Evolutionary conservation across 805 yeast genomes (phyloP).

Genomic region (Grigorovia humatica): DNA sequence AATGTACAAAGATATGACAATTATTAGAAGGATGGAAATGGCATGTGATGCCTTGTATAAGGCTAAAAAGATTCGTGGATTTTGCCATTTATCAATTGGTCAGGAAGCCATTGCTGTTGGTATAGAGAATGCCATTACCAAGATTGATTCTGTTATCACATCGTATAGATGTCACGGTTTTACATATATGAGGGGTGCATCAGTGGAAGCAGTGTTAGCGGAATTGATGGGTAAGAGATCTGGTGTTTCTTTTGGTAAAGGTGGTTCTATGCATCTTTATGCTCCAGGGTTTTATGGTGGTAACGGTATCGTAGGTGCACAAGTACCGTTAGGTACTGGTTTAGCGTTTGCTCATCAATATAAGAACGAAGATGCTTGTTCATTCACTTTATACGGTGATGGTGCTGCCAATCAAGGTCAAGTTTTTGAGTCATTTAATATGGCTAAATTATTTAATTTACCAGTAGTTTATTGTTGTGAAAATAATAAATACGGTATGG

Average conservation of each 20-base stretch:
- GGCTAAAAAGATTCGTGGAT: conserved; percentile 97
- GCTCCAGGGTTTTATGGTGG: conserved; percentile 96
- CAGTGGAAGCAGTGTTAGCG: conserved; percentile 82
- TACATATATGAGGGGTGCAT: conserved; percentile 91
- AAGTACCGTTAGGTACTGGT: conserved; percentile 97
- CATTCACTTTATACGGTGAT: conserved; percentile 91
- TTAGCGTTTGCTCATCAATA: conserved; percentile 97
- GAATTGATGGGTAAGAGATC: conserved; percentile 94
- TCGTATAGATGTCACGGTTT: conserved; percentile 99
- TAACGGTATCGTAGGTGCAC: conserved; percentile 99
- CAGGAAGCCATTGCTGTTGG: conserved; percentile 99
- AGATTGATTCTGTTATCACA: conserved; percentile 82
- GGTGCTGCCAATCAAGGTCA: conserved; percentile 99
- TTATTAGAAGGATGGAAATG: conserved; percentile 96
- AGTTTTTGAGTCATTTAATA: conserved; percentile 94
- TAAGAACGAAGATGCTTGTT: conserved; percentile 66
- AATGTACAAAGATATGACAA: conserved; percentile 94
- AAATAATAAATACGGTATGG: conserved; percentile 99
- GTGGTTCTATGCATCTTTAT: conserved; percentile 99
- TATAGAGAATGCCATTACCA: conserved; percentile 86
- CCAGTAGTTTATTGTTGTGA: conserved; percentile 95
- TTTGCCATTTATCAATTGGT: conserved; percentile 96
- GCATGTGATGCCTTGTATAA: conserved; percentile 96
- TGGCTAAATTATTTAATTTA: conserved; percentile 97
- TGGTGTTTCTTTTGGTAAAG: conserved; percentile 95